Base-by-base conservation (phyloP, 192 early-diverging fungal species). In the Chytriomyces confervae region DNA sequence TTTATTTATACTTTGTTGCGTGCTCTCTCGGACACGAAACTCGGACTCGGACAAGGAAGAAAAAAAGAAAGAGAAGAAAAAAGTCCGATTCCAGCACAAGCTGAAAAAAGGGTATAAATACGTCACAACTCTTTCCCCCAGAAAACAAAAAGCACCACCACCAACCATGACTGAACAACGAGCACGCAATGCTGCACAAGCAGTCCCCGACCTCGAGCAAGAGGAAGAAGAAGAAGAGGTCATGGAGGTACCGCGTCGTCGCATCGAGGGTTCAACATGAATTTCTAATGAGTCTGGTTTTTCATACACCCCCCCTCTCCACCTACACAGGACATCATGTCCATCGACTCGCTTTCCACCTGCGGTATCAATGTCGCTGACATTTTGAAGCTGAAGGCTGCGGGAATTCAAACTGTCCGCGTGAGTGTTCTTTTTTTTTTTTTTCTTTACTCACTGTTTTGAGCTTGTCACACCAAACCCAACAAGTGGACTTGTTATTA, bases 301-400 rank as follows among this genome's bases (percentile, higher is more conserved):
- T 16, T 23, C 57, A 60, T 60, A 4, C 57, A 60, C 20, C 0
- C 57, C 20, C 18, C 57, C 16, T 57, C n/a, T n/a, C n/a, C 53
- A n/a, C 13, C 57, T 5, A n/a, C 5, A 27, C 61, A 76, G 69
- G 81, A 82, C 16, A 72, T 82, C 51, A 72, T 80, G 49, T 57
- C 75, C 4, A 79, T 83, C 23, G 85, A 87, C 47, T 81, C 75
- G 73, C 72, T 91, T 9, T 78, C 85, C 80, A 84, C 91, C 61
- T 86, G 87, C 72, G 93, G 94, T 7, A 93, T 95, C 78, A 89
- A 87, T 63, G 87, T 81, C 5, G 91, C 91, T 0, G 94, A 95
- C 81, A 95, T 95, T 75, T 81, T 77, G n/a, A 94, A 93, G 75
- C 86, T 95, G 20, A 95, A 94, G 80, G 71, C 78, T 10, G 87